Percentiles rank a stretch among this genome's conserved stretches.
Conservation (phyloP, 306 rosid species). For the Gleditsia sinensis region DNA sequence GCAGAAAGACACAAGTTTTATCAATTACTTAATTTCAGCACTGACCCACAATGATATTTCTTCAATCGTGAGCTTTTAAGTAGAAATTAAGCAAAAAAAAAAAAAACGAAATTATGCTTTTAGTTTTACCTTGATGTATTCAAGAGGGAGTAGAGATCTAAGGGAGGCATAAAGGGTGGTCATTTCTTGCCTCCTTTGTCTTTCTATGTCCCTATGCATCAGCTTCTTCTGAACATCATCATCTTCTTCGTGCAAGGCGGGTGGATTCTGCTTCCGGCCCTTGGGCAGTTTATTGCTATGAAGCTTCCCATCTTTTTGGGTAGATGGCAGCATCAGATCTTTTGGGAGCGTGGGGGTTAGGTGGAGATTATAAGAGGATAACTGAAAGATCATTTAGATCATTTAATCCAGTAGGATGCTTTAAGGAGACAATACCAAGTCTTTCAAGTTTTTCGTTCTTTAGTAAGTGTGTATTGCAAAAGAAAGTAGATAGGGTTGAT, state of each 20-base stretch:
- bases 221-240: constrained; percentile 17
- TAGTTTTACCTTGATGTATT: constrained; percentile 31
- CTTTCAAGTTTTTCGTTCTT: not conserved
- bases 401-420: constrained; percentile 38
- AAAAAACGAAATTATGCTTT: too few species aligned
- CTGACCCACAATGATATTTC: not conserved
- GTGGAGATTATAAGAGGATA: constrained; percentile 34
- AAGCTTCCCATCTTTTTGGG: not conserved
- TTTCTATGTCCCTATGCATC: constrained; percentile 48
- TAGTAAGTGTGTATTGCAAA: not conserved
- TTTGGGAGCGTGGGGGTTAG: not conserved
- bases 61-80: not conserved
- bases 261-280: constrained; percentile 13
- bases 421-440: constrained; percentile 38
- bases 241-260: not conserved
- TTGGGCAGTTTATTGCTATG: not conserved
- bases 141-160: constrained; percentile 38
- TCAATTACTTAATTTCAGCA: too few species aligned
- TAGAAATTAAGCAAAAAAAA: not conserved
- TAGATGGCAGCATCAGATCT: not conserved
- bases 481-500: constrained; percentile 19
- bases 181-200: constrained; percentile 59
- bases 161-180: constrained; percentile 40
- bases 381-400: constrained; percentile 42
- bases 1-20: not conserved